Evolutionary conservation across 2,329 filamentous ascomycete genomes (phyloP).

Genomic region (Verticillium zaregamsianum): DNA sequence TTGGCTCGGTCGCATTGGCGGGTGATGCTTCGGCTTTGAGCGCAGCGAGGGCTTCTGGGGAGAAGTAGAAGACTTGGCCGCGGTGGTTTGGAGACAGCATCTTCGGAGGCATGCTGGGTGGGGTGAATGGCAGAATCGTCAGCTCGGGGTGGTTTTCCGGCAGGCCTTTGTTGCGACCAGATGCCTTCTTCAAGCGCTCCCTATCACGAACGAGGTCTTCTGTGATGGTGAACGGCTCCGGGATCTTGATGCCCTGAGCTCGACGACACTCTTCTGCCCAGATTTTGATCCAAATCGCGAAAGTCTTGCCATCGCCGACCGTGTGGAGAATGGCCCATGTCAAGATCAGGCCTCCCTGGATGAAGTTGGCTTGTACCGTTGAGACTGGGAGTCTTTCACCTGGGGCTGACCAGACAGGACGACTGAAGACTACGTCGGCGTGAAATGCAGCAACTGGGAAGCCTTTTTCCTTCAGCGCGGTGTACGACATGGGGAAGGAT

Average conservation of each 20-base stretch:
- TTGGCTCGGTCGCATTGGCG: slow-evolving; percentile 18
- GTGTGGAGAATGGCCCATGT: slow-evolving; percentile 24
- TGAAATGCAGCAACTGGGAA: slow-evolving; percentile 20
- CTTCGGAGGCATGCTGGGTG: slow-evolving; percentile 22
- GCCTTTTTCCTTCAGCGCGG: slow-evolving; percentile 19
- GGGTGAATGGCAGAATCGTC: slow-evolving; percentile 23
- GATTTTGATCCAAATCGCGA: slow-evolving; percentile 24
- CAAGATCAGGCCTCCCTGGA: slow-evolving; percentile 22
- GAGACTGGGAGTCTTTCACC: slow-evolving; percentile 13
- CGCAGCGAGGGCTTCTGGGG: slow-evolving; percentile 18
- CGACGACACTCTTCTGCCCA: slow-evolving; percentile 31
- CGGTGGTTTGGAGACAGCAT: slow-evolving; percentile 24
- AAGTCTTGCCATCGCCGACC: slow-evolving; percentile 27
- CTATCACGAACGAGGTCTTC: slow-evolving; percentile 23
- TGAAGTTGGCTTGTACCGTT: slow-evolving; percentile 24
- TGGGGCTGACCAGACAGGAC: slow-evolving; percentile 19
- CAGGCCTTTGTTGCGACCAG: slow-evolving; percentile 20
- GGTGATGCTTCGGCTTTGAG: slow-evolving; percentile 27
- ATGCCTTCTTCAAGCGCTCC: slow-evolving; percentile 21
- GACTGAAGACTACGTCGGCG: slow-evolving; percentile 18
- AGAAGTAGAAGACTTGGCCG: slow-evolving; percentile 27
- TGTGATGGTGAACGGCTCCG: slow-evolving; percentile 17
- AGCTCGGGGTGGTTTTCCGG: slow-evolving; percentile 26
- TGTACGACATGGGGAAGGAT: slow-evolving; percentile 18
- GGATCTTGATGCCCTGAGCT: slow-evolving; percentile 20